Conservation (phyloP, 2,329 filamentous ascomycete genomes). For the Pseudogymnoascus destructans region DNA sequence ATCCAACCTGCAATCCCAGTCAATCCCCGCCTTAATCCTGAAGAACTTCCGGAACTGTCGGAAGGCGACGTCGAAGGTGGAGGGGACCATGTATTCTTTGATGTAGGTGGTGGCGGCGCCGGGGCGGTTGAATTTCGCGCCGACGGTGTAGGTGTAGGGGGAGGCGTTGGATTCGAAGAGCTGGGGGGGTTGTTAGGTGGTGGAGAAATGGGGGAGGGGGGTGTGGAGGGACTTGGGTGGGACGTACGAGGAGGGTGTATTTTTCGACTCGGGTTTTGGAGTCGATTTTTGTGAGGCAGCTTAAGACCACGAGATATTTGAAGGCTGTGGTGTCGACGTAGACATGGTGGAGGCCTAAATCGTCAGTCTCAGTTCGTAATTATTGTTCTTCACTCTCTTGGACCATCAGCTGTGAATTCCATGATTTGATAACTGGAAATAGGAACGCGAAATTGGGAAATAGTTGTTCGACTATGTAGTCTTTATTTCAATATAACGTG, state of each 20-base stretch:
- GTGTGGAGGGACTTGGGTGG: background rate
- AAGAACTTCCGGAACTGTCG: constrained; percentile 45
- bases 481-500: background rate
- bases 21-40: constrained; percentile 39
- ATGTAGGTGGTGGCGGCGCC: constrained; percentile 24
- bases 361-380: background rate
- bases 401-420: background rate
- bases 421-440: background rate
- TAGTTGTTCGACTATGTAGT: background rate
- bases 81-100: constrained; percentile 28
- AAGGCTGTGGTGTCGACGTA: constrained; percentile 52
- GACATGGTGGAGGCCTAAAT: constrained; percentile 45
- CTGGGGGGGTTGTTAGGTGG: constrained; percentile 28
- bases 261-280: constrained; percentile 40
- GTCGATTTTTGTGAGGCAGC: constrained; percentile 34
- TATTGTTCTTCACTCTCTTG: background rate
- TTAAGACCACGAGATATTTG: constrained; percentile 48
- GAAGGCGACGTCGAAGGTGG: constrained; percentile 34
- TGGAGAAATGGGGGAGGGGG: background rate
- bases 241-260: constrained; percentile 45
- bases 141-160: constrained; percentile 49
- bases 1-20: constrained; percentile 42
- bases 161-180: constrained; percentile 51
- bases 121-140: constrained; percentile 33
- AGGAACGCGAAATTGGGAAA: constrained; percentile 1